A percentile compares a stretch with the other conserved stretches of the same genome.
Conservation (phyloP, 306 rosid genomes). For the Quillaja saponaria region DNA sequence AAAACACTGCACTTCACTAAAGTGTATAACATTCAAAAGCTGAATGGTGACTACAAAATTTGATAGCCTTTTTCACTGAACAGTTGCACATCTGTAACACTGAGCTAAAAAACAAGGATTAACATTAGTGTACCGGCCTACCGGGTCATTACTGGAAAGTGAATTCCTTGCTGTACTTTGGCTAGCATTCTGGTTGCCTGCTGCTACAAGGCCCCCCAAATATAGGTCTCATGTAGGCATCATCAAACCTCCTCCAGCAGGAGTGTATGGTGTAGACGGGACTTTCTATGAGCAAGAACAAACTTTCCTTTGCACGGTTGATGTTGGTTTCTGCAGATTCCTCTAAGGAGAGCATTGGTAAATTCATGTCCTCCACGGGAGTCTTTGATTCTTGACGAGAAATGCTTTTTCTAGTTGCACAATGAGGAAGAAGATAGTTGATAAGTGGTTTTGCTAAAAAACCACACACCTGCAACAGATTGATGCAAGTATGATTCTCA, state of each 20-base stretch:
- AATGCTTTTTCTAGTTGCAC: conserved; percentile 15
- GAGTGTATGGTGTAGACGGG: conserved; percentile 72
- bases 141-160: conserved; percentile 1
- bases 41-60: not conserved
- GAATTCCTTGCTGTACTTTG: not conserved
- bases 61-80: not conserved
- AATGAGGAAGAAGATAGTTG: conserved; percentile 58
- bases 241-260: conserved; percentile 87
- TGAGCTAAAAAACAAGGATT: not conserved
- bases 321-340: conserved; percentile 69
- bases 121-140: conserved; percentile 12
- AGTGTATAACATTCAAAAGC: too few species aligned
- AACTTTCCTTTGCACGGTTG: conserved; percentile 68
- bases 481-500: not conserved
- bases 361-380: conserved; percentile 49
- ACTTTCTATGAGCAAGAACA: conserved; percentile 74
- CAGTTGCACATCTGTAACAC: conserved; percentile 23
- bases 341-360: conserved; percentile 68
- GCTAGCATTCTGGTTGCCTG: conserved; percentile 34
- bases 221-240: conserved; percentile 86
- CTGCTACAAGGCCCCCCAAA: conserved; percentile 67
- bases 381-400: conserved; percentile 29
- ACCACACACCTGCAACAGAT: conserved; percentile 68
- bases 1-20: too few species aligned
- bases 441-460: conserved; percentile 75